Base-by-base conservation (phyloP, 345 rosid species). In the Syzygium aromaticum region DNA sequence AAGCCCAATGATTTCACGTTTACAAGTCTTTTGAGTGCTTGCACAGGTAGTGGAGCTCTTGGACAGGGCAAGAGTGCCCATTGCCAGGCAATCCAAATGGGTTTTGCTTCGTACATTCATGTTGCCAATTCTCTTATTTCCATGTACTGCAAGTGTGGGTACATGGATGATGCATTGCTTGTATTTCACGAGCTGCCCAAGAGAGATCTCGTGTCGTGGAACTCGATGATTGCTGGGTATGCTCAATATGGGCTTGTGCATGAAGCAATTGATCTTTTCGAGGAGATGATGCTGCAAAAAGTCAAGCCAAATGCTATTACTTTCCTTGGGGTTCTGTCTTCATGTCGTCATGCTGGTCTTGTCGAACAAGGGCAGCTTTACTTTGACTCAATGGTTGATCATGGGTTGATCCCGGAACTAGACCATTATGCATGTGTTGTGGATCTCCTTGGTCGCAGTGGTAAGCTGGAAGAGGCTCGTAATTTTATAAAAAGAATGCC, bases 191-290 rank as follows among this genome's bases (percentile, higher is more conserved):
- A 67, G 82, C 92, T 91, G 89, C 12, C 14, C 13, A 83, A n/a
- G 22, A 94, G 88, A 91, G 99, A 97, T 85, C 90, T 91, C 0
- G 94, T 97, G 54, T 95, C 99, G 2, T 97, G 99, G 99, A 97
- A 97, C 90, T 96, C 99, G 2, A 96, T 97, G 98, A 95, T 97
- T 77, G 95, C 94, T 52, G 99, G 99, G n/a, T 94, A 92, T 88
- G 96, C 98, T 13, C 99, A 94, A 88, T 93, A 94, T 57, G 99
- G 99, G 6, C 91, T 94, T 85, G 98, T 94, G 21, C 43, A 49
- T 51, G 91, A 92, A 63, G 97, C 94, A 30, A 91, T 93, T 56
- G 88, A 90, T 87, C 95, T 95, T 83, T 95, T 95, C 22, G 94
- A 94, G 91, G 92, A 92, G 88, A 92, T 94, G 98, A 93, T 90